A percentile compares a stretch with the other conserved stretches of the same genome.
phyloP scores from a whole-genome alignment of 2,329 filamentous ascomycete genomes.

The Penicillium palitans region DNA sequence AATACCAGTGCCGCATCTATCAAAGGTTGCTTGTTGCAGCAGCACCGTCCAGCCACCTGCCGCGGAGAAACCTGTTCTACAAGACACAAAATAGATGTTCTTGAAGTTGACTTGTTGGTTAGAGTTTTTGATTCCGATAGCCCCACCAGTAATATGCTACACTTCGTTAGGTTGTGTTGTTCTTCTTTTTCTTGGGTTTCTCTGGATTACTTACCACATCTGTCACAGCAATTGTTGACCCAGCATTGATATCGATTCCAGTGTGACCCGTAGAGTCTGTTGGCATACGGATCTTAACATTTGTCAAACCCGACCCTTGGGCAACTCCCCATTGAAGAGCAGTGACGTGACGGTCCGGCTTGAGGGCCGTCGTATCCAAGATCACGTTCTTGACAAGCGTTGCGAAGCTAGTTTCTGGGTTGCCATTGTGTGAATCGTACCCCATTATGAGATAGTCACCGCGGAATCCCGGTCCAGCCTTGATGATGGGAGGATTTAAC shows the following conservation, averaged over 20 bases:
- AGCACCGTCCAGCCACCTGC: constrained; percentile 34
- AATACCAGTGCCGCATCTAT: constrained; percentile 30
- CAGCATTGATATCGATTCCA: constrained; percentile 29
- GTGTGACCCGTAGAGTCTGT: constrained; percentile 28
- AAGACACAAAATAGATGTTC: constrained; percentile 59
- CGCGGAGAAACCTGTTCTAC: constrained; percentile 52
- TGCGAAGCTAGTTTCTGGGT: constrained; percentile 35
- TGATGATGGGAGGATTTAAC: constrained; percentile 31
- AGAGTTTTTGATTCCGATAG: constrained; percentile 30
- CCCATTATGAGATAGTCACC: constrained; percentile 33
- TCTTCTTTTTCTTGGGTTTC: background rate
- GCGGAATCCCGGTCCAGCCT: constrained; percentile 26
- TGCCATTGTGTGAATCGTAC: constrained; percentile 24
- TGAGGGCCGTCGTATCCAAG: constrained; percentile 32
- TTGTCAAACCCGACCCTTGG: constrained; percentile 36
- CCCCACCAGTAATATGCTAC: constrained; percentile 30
- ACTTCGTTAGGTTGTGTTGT: constrained; percentile 7
- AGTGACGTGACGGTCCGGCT: constrained; percentile 20
- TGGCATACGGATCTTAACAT: constrained; percentile 37
- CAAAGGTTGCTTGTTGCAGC: constrained; percentile 30
- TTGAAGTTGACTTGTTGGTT: constrained; percentile 46
- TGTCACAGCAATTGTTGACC: constrained; percentile 30
- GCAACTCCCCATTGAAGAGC: constrained; percentile 39
- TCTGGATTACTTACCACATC: constrained; percentile 25
- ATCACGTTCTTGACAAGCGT: constrained; percentile 36